These are phyloP conservation scores for Cordyceps fumosorosea DNA, from an alignment of 2,329 filamentous ascomycete species.

Conservation along the genomic window DNA sequence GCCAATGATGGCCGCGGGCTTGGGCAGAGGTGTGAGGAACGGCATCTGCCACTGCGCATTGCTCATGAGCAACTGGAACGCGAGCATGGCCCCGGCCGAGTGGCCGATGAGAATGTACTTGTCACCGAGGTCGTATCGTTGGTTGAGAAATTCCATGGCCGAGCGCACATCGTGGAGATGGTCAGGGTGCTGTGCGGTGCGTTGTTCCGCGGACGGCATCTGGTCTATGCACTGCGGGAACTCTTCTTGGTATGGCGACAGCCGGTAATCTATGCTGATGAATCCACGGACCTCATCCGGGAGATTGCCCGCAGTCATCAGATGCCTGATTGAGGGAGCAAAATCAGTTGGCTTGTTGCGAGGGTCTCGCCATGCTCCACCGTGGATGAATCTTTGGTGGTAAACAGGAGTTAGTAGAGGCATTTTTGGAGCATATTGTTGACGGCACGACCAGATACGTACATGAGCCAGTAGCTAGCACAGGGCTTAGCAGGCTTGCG, in stretches of 20 bases:
- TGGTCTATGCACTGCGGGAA: not conserved
- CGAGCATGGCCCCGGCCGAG: constrained; percentile 57
- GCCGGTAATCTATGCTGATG: constrained; percentile 57
- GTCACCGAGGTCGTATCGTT: constrained; percentile 37
- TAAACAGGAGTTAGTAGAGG: constrained; percentile 7
- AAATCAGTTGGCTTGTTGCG: constrained; percentile 40
- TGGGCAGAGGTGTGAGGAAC: constrained; percentile 23
- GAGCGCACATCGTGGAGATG: constrained; percentile 52
- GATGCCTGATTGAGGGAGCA: constrained; percentile 34
- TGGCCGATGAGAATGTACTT: constrained; percentile 55
- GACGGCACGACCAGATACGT: constrained; percentile 13
- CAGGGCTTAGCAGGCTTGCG: constrained; percentile 15
- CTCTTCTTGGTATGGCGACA: constrained; percentile 35
- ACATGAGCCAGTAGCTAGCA: constrained; percentile 32
- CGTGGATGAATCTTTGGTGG: constrained; percentile 47
- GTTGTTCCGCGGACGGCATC: constrained; percentile 24
- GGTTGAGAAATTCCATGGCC: constrained; percentile 43
- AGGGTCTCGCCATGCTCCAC: constrained; percentile 59
- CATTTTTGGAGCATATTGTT: not conserved
- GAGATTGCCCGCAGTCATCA: constrained; percentile 27
- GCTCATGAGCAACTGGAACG: constrained; percentile 52
- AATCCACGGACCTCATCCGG: constrained; percentile 47
- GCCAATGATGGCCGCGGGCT: constrained; percentile 50
- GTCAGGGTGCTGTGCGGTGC: constrained; percentile 49
- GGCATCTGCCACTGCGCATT: constrained; percentile 22